Conservation (phyloP, 192 early-diverging fungal genomes). For the Hyaloraphidium curvatum region DNA sequence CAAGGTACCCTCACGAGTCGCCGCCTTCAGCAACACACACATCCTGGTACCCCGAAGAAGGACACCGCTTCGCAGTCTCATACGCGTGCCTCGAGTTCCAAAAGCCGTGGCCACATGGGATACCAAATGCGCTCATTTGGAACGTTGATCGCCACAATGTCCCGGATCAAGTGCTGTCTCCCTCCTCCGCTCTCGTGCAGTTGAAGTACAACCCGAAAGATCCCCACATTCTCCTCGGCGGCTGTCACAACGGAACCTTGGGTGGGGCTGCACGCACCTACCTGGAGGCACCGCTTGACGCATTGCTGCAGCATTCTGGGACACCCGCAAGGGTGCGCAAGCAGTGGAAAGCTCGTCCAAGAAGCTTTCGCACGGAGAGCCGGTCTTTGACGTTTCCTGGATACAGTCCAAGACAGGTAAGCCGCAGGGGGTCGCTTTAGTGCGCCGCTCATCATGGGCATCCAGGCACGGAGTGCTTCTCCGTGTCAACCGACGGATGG, state of each 20-base stretch:
- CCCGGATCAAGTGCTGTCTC: constrained; percentile 33
- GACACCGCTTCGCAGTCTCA: constrained; percentile 37
- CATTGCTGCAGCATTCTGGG: constrained; percentile 31
- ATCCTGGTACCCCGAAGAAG: constrained; percentile 43
- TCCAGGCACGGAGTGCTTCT: constrained; percentile 35
- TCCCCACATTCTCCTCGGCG: constrained; percentile 39
- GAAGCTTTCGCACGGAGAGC: constrained; percentile 37
- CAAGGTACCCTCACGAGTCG: constrained; percentile 5
- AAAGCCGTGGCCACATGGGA: constrained; percentile 30
- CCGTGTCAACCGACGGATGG: constrained; percentile 36
- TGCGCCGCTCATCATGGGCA: not conserved
- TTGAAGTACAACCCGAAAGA: constrained; percentile 45
- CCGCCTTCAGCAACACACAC: constrained; percentile 29
- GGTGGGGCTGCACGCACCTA: constrained; percentile 14
- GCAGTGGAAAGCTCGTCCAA: constrained; percentile 34
- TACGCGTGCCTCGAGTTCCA: constrained; percentile 37
- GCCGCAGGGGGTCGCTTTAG: not conserved
- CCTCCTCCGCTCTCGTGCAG: constrained; percentile 27
- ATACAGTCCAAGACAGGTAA: constrained; percentile 36
- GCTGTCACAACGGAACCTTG: constrained; percentile 34
- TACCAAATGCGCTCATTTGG: constrained; percentile 39
- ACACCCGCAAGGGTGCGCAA: constrained; percentile 32
- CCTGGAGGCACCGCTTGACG: not conserved
- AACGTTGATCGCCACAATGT: constrained; percentile 41
- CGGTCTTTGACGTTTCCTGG: constrained; percentile 34